Percentiles rank a stretch among this genome's conserved stretches.
Evolutionary conservation across 768 basidiomycete species (phyloP).

Genomic region (Lentinula boryana): DNA sequence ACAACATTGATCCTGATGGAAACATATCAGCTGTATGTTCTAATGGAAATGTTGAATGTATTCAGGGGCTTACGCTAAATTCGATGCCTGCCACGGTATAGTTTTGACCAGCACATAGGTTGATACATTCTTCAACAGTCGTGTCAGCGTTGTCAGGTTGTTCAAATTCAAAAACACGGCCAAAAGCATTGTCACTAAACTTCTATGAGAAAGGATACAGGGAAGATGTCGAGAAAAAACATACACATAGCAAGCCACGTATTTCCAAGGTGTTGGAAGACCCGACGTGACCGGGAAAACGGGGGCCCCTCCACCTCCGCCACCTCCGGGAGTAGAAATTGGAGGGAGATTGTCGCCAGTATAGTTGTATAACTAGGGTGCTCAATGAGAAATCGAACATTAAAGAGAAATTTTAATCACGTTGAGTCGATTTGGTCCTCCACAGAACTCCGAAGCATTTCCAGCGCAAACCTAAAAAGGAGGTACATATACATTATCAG

Average conservation of each 20-base stretch:
- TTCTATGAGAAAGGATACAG: background rate
- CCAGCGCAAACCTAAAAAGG: slow-evolving; percentile 37
- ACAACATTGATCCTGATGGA: slow-evolving; percentile 37
- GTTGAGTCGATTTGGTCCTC: slow-evolving; percentile 62
- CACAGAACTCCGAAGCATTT: slow-evolving; percentile 61
- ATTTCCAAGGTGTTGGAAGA: slow-evolving; percentile 53
- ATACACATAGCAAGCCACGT: slow-evolving; percentile 63
- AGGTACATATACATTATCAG: slow-evolving; percentile 6
- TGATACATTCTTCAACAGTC: slow-evolving; percentile 64
- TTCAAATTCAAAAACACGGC: slow-evolving; percentile 51
- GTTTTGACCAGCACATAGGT: slow-evolving; percentile 45
- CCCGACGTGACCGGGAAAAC: slow-evolving; percentile 43
- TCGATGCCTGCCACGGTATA: slow-evolving; percentile 70
- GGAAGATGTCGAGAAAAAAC: slow-evolving; percentile 17
- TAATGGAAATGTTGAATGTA: background rate
- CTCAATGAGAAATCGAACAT: background rate
- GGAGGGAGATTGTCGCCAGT: slow-evolving; percentile 51
- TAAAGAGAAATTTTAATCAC: background rate
- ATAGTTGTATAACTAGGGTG: slow-evolving; percentile 48
- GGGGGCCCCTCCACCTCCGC: slow-evolving; percentile 23
- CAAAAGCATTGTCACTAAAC: slow-evolving; percentile 52
- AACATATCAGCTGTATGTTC: slow-evolving; percentile 4
- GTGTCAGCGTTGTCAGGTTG: slow-evolving; percentile 25
- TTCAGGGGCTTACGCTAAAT: slow-evolving; percentile 40
- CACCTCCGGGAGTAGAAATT: slow-evolving; percentile 16